Conservation (phyloP, 2,329 filamentous ascomycete species). For the Geosmithia flava region DNA sequence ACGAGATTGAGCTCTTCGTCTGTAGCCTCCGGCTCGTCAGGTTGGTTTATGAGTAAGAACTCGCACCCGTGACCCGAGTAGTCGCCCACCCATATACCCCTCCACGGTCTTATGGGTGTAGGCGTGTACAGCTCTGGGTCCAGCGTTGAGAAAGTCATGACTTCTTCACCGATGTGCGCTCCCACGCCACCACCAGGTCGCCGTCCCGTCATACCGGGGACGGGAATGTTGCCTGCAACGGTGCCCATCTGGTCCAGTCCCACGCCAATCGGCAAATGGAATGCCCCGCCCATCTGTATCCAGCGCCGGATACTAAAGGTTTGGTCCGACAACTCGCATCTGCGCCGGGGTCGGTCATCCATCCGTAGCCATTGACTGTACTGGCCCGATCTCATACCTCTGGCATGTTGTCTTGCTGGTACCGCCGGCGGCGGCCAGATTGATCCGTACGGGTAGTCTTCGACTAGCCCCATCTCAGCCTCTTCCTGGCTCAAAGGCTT, state of each 20-base stretch:
- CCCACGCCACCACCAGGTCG: slow-evolving; percentile 12
- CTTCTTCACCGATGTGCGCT: slow-evolving; percentile 38
- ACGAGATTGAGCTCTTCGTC: slow-evolving; percentile 27
- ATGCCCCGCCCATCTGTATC: slow-evolving; percentile 48
- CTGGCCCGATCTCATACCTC: slow-evolving; percentile 15
- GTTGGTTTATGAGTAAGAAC: slow-evolving; percentile 73
- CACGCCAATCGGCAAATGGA: slow-evolving; percentile 10
- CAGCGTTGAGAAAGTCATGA: slow-evolving; percentile 58
- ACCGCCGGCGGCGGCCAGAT: slow-evolving; percentile 69
- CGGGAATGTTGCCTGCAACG: neutral
- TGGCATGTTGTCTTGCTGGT: slow-evolving; percentile 46
- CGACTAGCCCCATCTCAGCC: slow-evolving; percentile 14
- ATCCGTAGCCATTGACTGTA: slow-evolving; percentile 12
- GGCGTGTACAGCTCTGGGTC: slow-evolving; percentile 68
- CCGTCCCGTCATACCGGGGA: neutral
- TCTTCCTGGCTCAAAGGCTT: slow-evolving; percentile 28
- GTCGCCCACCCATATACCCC: slow-evolving; percentile 87
- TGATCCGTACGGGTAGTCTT: slow-evolving; percentile 30
- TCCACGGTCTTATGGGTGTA: slow-evolving; percentile 66
- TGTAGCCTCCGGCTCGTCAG: slow-evolving; percentile 29
- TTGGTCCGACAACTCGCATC: slow-evolving; percentile 51
- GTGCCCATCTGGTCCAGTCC: slow-evolving; percentile 9
- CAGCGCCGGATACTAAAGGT: slow-evolving; percentile 67
- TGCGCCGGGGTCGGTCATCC: slow-evolving; percentile 28
- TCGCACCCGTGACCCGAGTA: slow-evolving; percentile 83